Percentiles rank a stretch among this genome's conserved stretches.
phyloP scores from a whole-genome alignment of 805 yeast genomes.

The Wickerhamomyces pijperi region DNA sequence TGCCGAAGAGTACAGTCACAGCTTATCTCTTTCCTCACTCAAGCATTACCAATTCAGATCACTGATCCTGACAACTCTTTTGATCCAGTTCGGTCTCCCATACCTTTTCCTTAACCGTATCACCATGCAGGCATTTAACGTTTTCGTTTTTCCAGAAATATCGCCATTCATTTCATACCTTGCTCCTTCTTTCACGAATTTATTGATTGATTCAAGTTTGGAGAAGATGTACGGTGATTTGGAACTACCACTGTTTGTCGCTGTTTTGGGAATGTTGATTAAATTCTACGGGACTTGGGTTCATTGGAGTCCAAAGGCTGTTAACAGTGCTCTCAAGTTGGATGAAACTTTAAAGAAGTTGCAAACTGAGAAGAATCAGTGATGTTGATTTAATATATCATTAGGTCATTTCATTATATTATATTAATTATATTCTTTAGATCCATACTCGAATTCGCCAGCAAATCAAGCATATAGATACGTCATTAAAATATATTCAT shows the following conservation, averaged over 20 bases:
- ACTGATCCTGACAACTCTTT: not conserved
- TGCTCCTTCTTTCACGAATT: not conserved
- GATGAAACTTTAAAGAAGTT: not conserved
- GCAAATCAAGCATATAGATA: too few species aligned
- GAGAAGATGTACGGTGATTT: not conserved
- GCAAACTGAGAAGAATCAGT: not conserved
- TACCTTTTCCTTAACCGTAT: not conserved
- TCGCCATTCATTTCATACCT: not conserved
- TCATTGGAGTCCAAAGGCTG: not conserved
- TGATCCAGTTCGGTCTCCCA: not conserved
- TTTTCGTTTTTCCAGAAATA: not conserved
- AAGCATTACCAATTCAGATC: not conserved
- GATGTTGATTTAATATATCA: too few species aligned
- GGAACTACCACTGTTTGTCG: not conserved
- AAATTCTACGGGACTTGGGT: not conserved
- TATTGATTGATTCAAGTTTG: not conserved
- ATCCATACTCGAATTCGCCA: too few species aligned
- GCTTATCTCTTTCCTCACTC: not conserved
- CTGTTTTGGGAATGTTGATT: not conserved
- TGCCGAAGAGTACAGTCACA: not conserved
- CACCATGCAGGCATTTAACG: not conserved
- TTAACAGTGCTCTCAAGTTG: not conserved
- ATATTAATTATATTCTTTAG: too few species aligned
- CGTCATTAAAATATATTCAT: too few species aligned
- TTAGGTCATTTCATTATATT: too few species aligned